Evolutionary conservation across 2,329 filamentous ascomycete genomes (phyloP).

Genomic region (Penicillium sp.): DNA sequence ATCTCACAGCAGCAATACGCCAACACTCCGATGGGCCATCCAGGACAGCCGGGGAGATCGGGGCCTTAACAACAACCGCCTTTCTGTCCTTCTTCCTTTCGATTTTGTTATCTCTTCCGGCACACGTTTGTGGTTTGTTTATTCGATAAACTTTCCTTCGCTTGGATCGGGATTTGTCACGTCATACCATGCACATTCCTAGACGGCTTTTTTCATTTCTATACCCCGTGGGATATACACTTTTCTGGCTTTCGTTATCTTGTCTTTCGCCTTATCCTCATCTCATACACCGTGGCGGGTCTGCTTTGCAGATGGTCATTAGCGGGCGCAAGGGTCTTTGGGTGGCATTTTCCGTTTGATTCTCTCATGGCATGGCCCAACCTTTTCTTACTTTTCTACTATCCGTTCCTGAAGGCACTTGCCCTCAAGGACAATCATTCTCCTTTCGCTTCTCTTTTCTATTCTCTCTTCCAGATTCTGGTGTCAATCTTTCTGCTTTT

Average conservation of each 20-base stretch:
- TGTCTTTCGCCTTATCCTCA: constrained; percentile 25
- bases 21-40: constrained; percentile 36
- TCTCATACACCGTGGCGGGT: constrained; percentile 30
- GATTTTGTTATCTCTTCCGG: constrained; percentile 2
- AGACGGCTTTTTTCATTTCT: constrained; percentile 30
- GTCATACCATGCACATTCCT: constrained; percentile 23
- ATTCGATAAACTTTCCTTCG: not conserved
- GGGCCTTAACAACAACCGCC: constrained; percentile 22
- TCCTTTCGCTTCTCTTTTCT: not conserved
- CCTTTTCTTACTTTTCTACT: not conserved
- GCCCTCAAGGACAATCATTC: not conserved
- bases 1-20: constrained; percentile 29
- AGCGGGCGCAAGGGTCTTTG: constrained; percentile 40
- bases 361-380: constrained; percentile 21
- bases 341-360: constrained; percentile 32
- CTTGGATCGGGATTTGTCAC: constrained; percentile 16
- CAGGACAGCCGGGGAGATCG: constrained; percentile 25
- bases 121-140: not conserved
- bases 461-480: not conserved
- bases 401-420: not conserved
- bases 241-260: not conserved
- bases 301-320: constrained; percentile 38
- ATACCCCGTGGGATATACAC: constrained; percentile 26
- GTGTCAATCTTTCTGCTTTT: not conserved
- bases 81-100: not conserved